Evolutionary conservation across 352 stramenopile genomes (phyloP), one percentile per base, ranked within the genome.

Genomic region (Lagenidium sp.): DNA sequence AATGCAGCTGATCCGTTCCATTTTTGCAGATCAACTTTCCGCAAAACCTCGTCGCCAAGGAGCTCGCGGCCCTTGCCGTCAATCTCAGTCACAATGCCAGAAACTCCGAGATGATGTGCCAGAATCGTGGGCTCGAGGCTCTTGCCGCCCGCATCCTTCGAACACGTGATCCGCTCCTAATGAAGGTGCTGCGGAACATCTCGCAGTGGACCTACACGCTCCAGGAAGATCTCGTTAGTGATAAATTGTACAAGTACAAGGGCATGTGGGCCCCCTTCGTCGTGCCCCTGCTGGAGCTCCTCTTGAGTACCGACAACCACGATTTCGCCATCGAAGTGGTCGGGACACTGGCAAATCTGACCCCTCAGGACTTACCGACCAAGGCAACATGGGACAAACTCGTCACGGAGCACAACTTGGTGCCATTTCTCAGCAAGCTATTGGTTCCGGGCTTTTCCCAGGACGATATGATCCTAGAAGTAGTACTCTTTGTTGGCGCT

Each of bases 131-230:
- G 0, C 60, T 98, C 5, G 81, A 95, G 44, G 80, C 84, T 12
- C 74, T 98, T 5, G 78, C 94, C n/a, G 70, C 86, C 6, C 82
- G 88, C 10, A 76, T 96, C 8, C 72, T 95, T 35, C 78, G 88
- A 15, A 95, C 83, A 6, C 75, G 80, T 7, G 91, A 97, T 45
- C 68, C 77, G 16, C 66, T 98, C 20, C 68, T 97, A n/a, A 93
- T 97, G 66, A 98, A 98, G 55, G 85, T 97, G 15, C 76, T 95
- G 18, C 81, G 83, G 44, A 96, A 96, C 51, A 82, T 98, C 40
- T 85, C 83, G 19, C 59, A 82, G 25, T 98, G 90, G 90, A 96
- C 89, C 4, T 96, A 92, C 63, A 76, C 67, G 15, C 47, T 95
- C 4, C 92, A 98, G 60, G 80, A 92, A 55, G 77, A 90, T 42